Evolutionary conservation across 331 rosid genomes (phyloP).

Genomic region (Acacia pycnantha): DNA sequence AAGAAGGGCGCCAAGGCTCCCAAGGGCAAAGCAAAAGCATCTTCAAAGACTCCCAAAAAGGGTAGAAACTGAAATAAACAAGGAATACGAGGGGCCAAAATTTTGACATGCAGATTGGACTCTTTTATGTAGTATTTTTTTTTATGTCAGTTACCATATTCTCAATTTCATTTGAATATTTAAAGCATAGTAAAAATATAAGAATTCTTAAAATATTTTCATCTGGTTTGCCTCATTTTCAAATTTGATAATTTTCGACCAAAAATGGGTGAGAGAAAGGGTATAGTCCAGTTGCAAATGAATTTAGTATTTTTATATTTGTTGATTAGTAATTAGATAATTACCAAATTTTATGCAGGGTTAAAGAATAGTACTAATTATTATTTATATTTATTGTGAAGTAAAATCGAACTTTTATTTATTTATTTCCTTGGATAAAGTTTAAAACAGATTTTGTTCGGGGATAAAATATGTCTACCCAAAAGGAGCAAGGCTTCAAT

Average conservation of each 20-base stretch:
- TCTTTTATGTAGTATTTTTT: not conserved
- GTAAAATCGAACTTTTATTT: no score
- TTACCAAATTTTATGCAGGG: no score
- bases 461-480: not conserved
- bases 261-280: no score
- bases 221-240: not conserved
- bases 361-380: no score
- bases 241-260: not conserved
- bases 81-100: constrained; percentile 29
- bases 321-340: no score
- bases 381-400: no score
- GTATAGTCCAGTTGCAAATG: no score
- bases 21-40: constrained; percentile 69
- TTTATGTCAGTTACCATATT: not conserved
- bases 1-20: constrained; percentile 42
- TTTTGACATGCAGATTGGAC: not conserved
- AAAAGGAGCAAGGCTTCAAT: not conserved
- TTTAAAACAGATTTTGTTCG: not conserved
- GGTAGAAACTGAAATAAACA: constrained; percentile 46
- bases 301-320: no score
- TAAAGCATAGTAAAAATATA: not conserved
- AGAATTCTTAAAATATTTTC: not conserved
- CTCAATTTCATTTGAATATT: not conserved
- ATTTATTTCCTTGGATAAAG: not conserved
- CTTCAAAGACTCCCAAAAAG: constrained; percentile 35